Base-by-base conservation (phyloP, 441 rosid genomes). In the Populus hybrid region DNA sequence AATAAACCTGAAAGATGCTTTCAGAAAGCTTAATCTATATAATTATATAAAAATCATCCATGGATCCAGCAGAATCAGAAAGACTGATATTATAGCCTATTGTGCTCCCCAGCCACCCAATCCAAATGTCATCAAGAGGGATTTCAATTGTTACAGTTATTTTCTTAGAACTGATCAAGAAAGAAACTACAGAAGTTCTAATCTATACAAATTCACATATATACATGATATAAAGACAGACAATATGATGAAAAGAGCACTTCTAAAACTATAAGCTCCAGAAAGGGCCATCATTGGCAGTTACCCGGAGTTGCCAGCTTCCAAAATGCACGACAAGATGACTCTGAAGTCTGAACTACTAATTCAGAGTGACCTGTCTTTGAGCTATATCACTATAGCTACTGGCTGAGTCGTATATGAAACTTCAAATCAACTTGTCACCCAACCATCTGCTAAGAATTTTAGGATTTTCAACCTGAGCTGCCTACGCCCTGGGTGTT, bases 401-500 rank as follows among this genome's bases (percentile, higher is more conserved):
- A 54, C 61, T 54, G 61, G 61, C 61, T 18, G 61, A 54, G 61
- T 54, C 3, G 61, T 54, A 18, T 5, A 18, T 6, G 61, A 54
- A 54, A 18, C 61, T 54, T 54, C 21, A 54, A 46, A 46, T 46
- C 57, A 46, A 46, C 5, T 46, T 46, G 57, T 46, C 57, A 50
- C 23, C 61, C 40, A 35, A 14, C 38, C 40, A 46, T 8, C 63
- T 32, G 23, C 67, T 75, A 54, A 54, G 61, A 54, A 54, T 54
- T 54, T 54, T 54, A 54, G 21, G 61, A 54, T 54, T 18, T 54
- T 18, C 61, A 70, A 32, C 42, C 42, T 57, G 20, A 70, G 23
- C 46, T 54, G 78, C 14, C 16, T 26, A 36, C 21, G 14, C n/a
- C 6, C 23, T 14, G 21, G 26, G 65, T 34, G 24, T 87, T 85